Conservation (phyloP, 2,329 filamentous ascomycete genomes). For the Arthroderma sp. region DNA sequence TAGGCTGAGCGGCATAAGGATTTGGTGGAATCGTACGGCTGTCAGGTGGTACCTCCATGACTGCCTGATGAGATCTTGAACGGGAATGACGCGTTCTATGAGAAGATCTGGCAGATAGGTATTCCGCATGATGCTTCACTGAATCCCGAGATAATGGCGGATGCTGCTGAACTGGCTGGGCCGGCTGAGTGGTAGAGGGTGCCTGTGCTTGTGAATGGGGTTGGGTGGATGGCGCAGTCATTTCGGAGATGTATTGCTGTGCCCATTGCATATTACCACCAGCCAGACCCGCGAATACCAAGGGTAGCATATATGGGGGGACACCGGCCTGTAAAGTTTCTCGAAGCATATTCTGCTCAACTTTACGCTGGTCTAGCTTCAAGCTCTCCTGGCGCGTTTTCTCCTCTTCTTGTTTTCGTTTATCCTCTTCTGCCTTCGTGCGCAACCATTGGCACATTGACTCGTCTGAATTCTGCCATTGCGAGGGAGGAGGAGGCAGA, state of each 20-base stretch:
- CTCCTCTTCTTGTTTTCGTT: slow-evolving; percentile 60
- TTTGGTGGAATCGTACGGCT: slow-evolving; percentile 1
- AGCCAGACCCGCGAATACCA: slow-evolving; percentile 61
- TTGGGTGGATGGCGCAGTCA: slow-evolving; percentile 15
- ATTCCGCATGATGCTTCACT: background rate
- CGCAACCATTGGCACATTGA: slow-evolving; percentile 59
- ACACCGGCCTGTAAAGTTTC: slow-evolving; percentile 57
- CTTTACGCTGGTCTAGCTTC: slow-evolving; percentile 56
- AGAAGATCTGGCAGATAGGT: background rate
- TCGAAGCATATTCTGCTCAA: slow-evolving; percentile 60
- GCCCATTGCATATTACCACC: slow-evolving; percentile 54
- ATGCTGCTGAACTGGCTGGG: too few relatives aligned
- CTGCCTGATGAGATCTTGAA: background rate
- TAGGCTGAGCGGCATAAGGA: background rate
- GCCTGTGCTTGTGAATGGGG: background rate
- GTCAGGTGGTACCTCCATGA: background rate
- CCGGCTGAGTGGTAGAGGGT: too few relatives aligned
- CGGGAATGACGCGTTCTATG: background rate
- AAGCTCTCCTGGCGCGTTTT: slow-evolving; percentile 49
- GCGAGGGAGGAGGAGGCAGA: slow-evolving; percentile 50
- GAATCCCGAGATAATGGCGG: too few relatives aligned
- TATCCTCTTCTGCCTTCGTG: slow-evolving; percentile 60
- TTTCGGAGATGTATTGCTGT: slow-evolving; percentile 48
- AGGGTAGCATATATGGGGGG: slow-evolving; percentile 59
- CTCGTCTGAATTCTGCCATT: slow-evolving; percentile 56